These are phyloP conservation scores for Mentha longifolia DNA, from an alignment of 257 asterid genomes.

Conservation along the genomic window DNA sequence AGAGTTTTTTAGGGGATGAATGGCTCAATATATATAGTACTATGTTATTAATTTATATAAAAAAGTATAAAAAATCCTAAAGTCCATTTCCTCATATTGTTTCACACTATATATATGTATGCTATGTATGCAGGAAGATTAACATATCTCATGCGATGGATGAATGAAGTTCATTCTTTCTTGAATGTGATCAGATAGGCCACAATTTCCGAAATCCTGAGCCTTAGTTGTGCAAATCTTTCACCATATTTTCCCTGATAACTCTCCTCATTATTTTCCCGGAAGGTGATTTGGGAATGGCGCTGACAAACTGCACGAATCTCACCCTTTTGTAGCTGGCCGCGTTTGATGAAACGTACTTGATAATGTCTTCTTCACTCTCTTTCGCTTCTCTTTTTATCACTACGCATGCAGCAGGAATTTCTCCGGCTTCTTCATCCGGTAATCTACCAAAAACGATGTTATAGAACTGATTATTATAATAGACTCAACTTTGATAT, in stretches of 20 bases:
- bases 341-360: constrained; percentile 64
- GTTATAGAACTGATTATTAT: background rate
- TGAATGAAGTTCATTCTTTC: too few relatives aligned
- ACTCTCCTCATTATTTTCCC: constrained; percentile 93
- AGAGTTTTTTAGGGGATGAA: too few relatives aligned
- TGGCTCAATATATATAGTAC: too few relatives aligned
- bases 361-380: constrained; percentile 68
- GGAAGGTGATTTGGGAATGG: constrained; percentile 83
- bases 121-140: too few relatives aligned
- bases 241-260: constrained; percentile 66
- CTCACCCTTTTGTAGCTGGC: constrained; percentile 75
- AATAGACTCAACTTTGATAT: background rate
- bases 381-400: constrained; percentile 59
- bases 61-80: too few relatives aligned
- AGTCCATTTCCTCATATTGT: too few relatives aligned
- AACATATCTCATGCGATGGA: too few relatives aligned
- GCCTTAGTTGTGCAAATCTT: constrained; percentile 2
- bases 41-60: too few relatives aligned
- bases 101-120: too few relatives aligned
- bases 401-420: constrained; percentile 89
- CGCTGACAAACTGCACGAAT: constrained; percentile 64
- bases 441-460: constrained; percentile 51
- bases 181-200: too few relatives aligned
- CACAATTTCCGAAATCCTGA: too few relatives aligned
- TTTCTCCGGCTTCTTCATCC: constrained; percentile 82